Conservation (phyloP, 441 rosid genomes). For the Erysimum cheiri region DNA sequence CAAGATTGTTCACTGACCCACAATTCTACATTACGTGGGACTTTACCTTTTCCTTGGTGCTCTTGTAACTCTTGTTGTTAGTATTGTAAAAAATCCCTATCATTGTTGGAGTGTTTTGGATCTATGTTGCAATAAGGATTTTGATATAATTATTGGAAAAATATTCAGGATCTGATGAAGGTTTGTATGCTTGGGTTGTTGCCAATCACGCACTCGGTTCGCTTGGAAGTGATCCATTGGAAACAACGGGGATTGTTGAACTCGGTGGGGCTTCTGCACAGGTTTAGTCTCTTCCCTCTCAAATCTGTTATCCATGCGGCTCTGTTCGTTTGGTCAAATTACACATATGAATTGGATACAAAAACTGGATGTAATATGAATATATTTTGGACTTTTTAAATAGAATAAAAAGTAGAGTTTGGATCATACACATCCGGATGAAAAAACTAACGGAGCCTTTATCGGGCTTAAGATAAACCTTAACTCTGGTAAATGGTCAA, state of each 20-base stretch:
- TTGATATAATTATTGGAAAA: not conserved
- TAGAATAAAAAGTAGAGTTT: too few species aligned
- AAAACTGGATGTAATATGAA: too few species aligned
- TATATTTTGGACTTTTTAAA: too few species aligned
- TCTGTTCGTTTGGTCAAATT: not conserved
- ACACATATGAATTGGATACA: not conserved
- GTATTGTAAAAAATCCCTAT: too few species aligned
- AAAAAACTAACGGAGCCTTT: not conserved
- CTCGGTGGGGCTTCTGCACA: slow-evolving; percentile 97
- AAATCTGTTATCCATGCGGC: not conserved
- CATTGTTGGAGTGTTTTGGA: too few species aligned
- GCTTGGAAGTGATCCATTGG: slow-evolving; percentile 75
- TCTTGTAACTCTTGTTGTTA: too few species aligned
- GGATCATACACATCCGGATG: too few species aligned
- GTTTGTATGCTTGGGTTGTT: slow-evolving; percentile 86
- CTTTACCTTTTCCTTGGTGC: too few species aligned
- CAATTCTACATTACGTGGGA: too few species aligned
- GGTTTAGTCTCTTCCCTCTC: slow-evolving; percentile 48
- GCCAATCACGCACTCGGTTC: slow-evolving; percentile 78
- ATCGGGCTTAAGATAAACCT: not conserved
- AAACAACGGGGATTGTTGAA: slow-evolving; percentile 85
- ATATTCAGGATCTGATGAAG: slow-evolving; percentile 81
- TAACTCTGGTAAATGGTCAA: not conserved
- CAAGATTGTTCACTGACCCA: too few species aligned
- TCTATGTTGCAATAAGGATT: too few species aligned